Conservation (phyloP, 306 rosid species). For the Castanopsis chinensis region DNA sequence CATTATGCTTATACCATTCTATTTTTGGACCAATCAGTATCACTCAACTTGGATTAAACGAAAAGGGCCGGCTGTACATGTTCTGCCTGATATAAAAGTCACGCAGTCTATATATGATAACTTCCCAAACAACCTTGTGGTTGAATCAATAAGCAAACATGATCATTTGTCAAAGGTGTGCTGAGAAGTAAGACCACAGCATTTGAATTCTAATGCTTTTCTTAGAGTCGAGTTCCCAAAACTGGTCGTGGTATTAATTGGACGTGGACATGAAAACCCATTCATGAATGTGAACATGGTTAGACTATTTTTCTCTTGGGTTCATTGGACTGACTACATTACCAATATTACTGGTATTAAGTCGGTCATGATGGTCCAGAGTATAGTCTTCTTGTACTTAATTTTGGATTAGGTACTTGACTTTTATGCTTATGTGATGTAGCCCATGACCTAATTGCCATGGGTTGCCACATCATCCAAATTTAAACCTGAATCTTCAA, state of each 20-base stretch:
- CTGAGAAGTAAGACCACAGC: not conserved
- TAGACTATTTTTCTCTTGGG: not conserved
- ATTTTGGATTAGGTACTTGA: not conserved
- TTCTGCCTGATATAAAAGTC: not conserved
- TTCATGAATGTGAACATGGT: conserved; percentile 5
- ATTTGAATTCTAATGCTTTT: not conserved
- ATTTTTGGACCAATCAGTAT: not conserved
- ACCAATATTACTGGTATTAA: not conserved
- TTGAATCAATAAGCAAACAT: not conserved
- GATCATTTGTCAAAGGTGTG: not conserved
- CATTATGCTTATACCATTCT: too few relatives aligned
- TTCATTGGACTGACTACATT: not conserved
- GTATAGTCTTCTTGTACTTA: not conserved
- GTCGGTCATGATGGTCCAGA: not conserved
- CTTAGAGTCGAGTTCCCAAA: not conserved
- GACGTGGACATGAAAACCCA: not conserved
- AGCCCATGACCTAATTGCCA: not conserved
- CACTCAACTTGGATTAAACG: not conserved
- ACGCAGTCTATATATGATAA: not conserved
- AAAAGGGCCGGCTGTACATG: not conserved
- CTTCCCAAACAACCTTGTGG: not conserved
- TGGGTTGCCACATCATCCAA: not conserved
- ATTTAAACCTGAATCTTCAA: not conserved
- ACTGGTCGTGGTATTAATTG: not conserved
- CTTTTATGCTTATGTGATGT: not conserved